phyloP scores from a whole-genome alignment of 495 filamentous ascomycete species.

The Wilcoxina mikolae region DNA sequence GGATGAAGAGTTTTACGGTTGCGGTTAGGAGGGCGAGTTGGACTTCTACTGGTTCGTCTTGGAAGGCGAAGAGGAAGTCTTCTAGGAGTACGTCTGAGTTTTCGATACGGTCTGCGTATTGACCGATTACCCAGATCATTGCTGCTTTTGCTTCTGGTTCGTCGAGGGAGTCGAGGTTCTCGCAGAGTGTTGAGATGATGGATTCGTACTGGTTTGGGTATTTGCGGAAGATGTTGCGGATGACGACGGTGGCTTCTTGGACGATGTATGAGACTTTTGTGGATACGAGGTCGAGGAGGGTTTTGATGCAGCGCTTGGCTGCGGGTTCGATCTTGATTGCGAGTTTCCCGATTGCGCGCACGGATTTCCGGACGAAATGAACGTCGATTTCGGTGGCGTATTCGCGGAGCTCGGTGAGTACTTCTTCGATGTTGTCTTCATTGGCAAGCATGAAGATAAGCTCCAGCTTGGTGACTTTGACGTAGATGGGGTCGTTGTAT shows the following conservation, averaged over 20 bases:
- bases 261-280: slow-evolving; percentile 99
- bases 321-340: slow-evolving; percentile 98
- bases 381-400: slow-evolving; percentile 98
- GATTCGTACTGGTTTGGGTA: slow-evolving; percentile 97
- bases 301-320: slow-evolving; percentile 76
- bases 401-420: slow-evolving; percentile 86
- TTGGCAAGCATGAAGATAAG: slow-evolving; percentile 98
- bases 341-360: slow-evolving; percentile 92
- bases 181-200: slow-evolving; percentile 88
- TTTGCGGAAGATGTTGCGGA: slow-evolving; percentile 97
- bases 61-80: slow-evolving; percentile 85
- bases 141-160: slow-evolving; percentile 98
- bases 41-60: slow-evolving; percentile 87
- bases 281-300: slow-evolving; percentile 79
- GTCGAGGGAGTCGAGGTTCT: slow-evolving; percentile 91
- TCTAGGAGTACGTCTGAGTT: slow-evolving; percentile 88
- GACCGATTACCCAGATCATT: slow-evolving; percentile 99
- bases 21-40: slow-evolving; percentile 90
- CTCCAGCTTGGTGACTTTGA: slow-evolving; percentile 98
- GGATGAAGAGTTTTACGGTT: slow-evolving; percentile 96
- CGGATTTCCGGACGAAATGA: slow-evolving; percentile 94
- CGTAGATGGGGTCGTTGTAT: slow-evolving; percentile 99
- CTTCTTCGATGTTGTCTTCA: slow-evolving; percentile 90
- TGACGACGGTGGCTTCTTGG: slow-evolving; percentile 98
- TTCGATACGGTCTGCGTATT: slow-evolving; percentile 93